Base-by-base conservation (phyloP, 345 rosid genomes). In the Eucalyptus sp. region DNA sequence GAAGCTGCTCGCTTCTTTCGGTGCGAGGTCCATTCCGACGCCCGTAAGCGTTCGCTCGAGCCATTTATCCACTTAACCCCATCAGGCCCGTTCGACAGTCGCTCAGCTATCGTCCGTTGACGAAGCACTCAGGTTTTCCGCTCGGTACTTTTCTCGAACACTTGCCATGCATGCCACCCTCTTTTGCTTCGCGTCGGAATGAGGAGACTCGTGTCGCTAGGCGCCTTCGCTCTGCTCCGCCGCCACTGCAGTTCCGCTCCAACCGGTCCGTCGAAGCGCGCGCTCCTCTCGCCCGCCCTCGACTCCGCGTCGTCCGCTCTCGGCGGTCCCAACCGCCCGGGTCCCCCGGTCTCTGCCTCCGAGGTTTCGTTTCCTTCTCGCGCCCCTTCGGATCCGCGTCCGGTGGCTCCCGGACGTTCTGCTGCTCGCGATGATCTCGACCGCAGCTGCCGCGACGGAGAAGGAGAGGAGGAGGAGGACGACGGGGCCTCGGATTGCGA, bases 401-500 rank as follows among this genome's bases (percentile, higher is more conserved):
- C 16, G 52, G 15, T 10, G 60, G 44, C 48, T 33, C 15, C 41
- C 51, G 88, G 24, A 31, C 85, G 44, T 43, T 25, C 16, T 68
- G 81, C 13, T 68, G 88, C 89, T 20, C 83, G 48, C 27, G 83
- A 41, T 41, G 46, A 48, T 86, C 29, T 80, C 13, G 66, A 62
- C 49, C 52, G 85, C 17, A 64, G 33, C 37, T 64, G 68, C 81
- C 68, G 46, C 87, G 91, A 87, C 81, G 88, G 48, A 68, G 90
- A 89, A 85, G 88, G 29, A 29, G 90, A 85, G 62, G 90, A 90
- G 86, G 90, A 87, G 46, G 90, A 71, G 49, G 33, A 71, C 58
- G 68, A 71, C 58, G 93, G 91, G 27, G 93, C 44, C 15, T 86
- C 86, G 54, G 89, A 85, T 62, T 76, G 92, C 25, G 88, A 62